Conservation (phyloP, 2,329 filamentous ascomycete species). For the Stachybotrys chlorohalonatus region DNA sequence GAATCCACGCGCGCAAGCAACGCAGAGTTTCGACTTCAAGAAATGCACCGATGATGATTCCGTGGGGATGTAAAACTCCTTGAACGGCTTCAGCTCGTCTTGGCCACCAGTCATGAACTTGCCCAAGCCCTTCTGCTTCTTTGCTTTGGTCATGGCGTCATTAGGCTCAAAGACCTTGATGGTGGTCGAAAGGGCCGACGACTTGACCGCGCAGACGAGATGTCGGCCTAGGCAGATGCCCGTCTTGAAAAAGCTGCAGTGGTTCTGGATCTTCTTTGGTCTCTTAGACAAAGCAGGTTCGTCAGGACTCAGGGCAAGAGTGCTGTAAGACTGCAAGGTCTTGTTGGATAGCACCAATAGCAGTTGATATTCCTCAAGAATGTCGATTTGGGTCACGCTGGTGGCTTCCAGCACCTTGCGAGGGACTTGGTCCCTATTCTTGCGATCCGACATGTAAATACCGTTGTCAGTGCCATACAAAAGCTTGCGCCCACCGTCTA, state of each 20-base stretch:
- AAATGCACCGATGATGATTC: constrained; percentile 99
- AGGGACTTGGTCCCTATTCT: constrained; percentile 73
- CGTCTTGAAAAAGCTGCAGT: constrained; percentile 97
- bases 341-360: constrained; percentile 89
- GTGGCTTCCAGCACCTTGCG: constrained; percentile 77
- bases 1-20: constrained; percentile 90
- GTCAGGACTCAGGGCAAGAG: constrained; percentile 76
- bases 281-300: constrained; percentile 75
- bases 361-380: constrained; percentile 89
- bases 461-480: constrained; percentile 92
- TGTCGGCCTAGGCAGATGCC: constrained; percentile 92
- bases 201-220: constrained; percentile 94
- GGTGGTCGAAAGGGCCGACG: constrained; percentile 82
- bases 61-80: constrained; percentile 97
- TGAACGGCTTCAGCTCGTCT: constrained; percentile 92
- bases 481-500: constrained; percentile 89
- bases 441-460: constrained; percentile 85
- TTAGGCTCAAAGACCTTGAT: constrained; percentile 99
- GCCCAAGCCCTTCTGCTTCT: constrained; percentile 89
- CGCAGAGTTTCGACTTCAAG: constrained; percentile 90
- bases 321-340: constrained; percentile 79
- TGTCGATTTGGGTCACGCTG: constrained; percentile 89
- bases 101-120: constrained; percentile 93
- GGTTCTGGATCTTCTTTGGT: constrained; percentile 91
- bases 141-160: constrained; percentile 84